Conservation (phyloP, 345 rosid genomes). For the Mercurialis annua region DNA sequence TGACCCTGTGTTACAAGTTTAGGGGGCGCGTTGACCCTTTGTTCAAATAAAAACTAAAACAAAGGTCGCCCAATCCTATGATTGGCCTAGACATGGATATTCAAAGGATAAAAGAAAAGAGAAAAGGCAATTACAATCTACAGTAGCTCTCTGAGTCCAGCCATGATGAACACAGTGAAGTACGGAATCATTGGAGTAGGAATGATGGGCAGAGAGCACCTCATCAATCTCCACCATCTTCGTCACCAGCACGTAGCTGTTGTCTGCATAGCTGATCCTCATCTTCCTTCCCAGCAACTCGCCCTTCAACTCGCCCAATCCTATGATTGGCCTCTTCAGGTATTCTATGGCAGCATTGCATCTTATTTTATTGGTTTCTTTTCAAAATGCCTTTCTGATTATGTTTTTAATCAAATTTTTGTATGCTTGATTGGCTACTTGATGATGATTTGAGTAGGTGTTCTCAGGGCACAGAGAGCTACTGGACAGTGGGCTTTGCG, state of each 20-base stretch:
- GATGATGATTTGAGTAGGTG: conserved; percentile 36
- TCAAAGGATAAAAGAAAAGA: background rate
- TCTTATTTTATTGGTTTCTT: background rate
- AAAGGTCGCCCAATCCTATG: too few relatives aligned
- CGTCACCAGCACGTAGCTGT: conserved; percentile 55
- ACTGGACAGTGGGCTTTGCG: conserved; percentile 71
- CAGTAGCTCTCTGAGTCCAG: conserved; percentile 12
- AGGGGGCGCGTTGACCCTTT: too few relatives aligned
- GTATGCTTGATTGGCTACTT: background rate
- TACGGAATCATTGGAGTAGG: conserved; percentile 92
- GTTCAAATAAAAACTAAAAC: too few relatives aligned
- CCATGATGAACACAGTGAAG: conserved; percentile 28
- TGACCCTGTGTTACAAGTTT: too few relatives aligned
- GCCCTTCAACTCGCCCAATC: conserved; percentile 59
- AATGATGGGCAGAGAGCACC: conserved; percentile 98
- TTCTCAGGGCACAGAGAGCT: conserved; percentile 77
- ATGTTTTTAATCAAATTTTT: background rate
- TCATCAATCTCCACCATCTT: conserved; percentile 82
- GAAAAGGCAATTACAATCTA: too few relatives aligned
- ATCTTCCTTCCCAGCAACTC: conserved; percentile 60
- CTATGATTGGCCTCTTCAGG: conserved; percentile 63
- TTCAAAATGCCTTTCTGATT: background rate
- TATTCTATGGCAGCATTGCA: too few relatives aligned
- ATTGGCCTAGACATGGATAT: background rate
- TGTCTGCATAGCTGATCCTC: conserved; percentile 81